phyloP scores from a whole-genome alignment of 306 rosid genomes.

The Dalbergia cultrata region DNA sequence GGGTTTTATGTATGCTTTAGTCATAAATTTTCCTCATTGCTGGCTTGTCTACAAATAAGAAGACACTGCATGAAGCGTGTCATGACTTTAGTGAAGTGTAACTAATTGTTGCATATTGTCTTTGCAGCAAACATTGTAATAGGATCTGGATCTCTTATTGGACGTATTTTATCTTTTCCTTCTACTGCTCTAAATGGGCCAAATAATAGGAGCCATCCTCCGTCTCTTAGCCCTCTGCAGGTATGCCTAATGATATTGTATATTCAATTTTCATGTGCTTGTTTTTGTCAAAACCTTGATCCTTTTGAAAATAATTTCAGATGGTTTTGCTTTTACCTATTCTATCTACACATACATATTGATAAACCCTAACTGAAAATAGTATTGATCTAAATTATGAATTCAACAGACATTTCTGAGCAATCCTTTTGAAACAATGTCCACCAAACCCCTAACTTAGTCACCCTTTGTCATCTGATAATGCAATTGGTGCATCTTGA shows the following conservation, averaged over 20 bases:
- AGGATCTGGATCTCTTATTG: constrained; percentile 77
- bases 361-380: constrained; percentile 6
- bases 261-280: constrained; percentile 32
- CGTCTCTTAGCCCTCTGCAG: constrained; percentile 76
- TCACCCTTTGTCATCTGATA: constrained; percentile 25
- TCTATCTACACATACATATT: neutral
- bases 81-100: constrained; percentile 34
- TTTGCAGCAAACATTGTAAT: constrained; percentile 78
- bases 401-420: neutral
- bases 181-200: constrained; percentile 52
- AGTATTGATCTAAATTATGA: constrained; percentile 22
- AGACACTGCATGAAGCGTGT: constrained; percentile 26
- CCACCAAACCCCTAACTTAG: constrained; percentile 28
- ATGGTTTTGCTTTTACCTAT: constrained; percentile 32
- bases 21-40: constrained; percentile 21
- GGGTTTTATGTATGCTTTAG: constrained; percentile 19
- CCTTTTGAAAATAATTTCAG: constrained; percentile 23
- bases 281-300: constrained; percentile 35
- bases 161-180: constrained; percentile 71
- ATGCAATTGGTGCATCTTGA: constrained; percentile 14
- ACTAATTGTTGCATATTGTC: constrained; percentile 41
- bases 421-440: constrained; percentile 20
- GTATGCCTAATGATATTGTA: constrained; percentile 56
- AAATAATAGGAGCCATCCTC: constrained; percentile 53
- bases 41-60: constrained; percentile 23